These are phyloP conservation scores for Aureobasidium sp. DNA, from an alignment of 2,329 filamentous ascomycete genomes.

Conservation along the genomic window DNA sequence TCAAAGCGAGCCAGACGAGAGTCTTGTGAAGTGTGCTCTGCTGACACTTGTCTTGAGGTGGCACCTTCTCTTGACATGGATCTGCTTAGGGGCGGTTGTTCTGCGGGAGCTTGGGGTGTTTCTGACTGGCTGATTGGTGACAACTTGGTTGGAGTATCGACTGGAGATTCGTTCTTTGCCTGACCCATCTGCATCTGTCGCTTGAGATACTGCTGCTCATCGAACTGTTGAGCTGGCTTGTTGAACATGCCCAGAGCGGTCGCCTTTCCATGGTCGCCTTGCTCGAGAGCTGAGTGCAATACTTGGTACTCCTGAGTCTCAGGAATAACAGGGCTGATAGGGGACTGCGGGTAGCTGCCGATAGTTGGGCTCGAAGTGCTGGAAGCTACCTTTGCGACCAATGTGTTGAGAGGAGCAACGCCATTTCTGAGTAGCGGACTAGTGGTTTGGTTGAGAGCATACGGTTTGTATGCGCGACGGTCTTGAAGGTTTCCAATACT, in stretches of 20 bases:
- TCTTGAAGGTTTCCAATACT: conserved; percentile 64
- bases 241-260: conserved; percentile 67
- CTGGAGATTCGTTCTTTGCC: conserved; percentile 18
- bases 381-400: conserved; percentile 20
- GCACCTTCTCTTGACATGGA: neutral
- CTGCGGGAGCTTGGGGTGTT: neutral
- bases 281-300: conserved; percentile 58
- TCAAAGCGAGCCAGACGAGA: conserved; percentile 17
- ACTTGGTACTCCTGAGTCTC: conserved; percentile 61
- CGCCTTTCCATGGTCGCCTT: conserved; percentile 72
- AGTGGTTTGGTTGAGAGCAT: conserved; percentile 29
- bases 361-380: conserved; percentile 34
- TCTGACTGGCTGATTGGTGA: neutral
- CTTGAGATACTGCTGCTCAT: conserved; percentile 78
- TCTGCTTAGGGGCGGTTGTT: conserved; percentile 1
- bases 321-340: conserved; percentile 63
- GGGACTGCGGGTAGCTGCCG: conserved; percentile 36
- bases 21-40: conserved; percentile 4
- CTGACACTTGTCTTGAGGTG: neutral
- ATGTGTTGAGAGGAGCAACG: conserved; percentile 3
- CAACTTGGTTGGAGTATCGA: neutral
- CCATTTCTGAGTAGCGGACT: conserved; percentile 29
- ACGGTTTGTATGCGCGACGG: conserved; percentile 25
- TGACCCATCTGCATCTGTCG: conserved; percentile 75
- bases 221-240: conserved; percentile 68